Evolutionary conservation across 768 basidiomycete genomes (phyloP).

Genomic region (Hygrocybe punicea): DNA sequence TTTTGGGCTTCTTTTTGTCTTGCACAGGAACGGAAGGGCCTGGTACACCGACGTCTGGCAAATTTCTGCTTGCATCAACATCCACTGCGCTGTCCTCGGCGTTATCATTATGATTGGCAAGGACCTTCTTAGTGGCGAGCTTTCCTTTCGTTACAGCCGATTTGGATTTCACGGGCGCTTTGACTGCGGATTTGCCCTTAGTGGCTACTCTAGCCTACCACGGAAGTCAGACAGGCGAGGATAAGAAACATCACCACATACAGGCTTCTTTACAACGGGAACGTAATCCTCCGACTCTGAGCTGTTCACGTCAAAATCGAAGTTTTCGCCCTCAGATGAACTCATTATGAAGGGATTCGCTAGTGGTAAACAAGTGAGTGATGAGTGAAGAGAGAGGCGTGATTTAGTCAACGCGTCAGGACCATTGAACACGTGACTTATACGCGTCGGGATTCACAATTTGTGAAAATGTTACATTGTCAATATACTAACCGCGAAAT

Average conservation of each 20-base stretch:
- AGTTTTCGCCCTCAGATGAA: conserved; percentile 70
- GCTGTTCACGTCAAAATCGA: conserved; percentile 46
- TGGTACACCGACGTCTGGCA: conserved; percentile 37
- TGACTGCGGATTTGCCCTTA: conserved; percentile 29
- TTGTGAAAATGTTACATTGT: too few species aligned
- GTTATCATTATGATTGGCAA: conserved; percentile 65
- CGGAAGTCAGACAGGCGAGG: conserved; percentile 1
- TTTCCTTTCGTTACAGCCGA: conserved; percentile 48
- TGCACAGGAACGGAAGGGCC: conserved; percentile 26
- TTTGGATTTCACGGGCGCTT: conserved; percentile 42
- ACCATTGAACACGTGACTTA: background rate
- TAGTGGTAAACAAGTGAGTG: too few species aligned
- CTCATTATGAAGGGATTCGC: conserved; percentile 54
- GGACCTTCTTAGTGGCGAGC: conserved; percentile 57
- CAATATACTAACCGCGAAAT: too few species aligned
- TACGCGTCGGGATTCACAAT: too few species aligned
- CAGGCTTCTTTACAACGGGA: conserved; percentile 55
- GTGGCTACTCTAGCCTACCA: conserved; percentile 24
- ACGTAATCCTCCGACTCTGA: conserved; percentile 66
- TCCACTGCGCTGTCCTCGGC: conserved; percentile 47
- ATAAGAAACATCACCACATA: conserved; percentile 17
- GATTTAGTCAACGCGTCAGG: background rate
- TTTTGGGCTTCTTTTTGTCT: conserved; percentile 83
- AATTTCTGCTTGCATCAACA: conserved; percentile 39
- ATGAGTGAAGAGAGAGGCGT: background rate